Conservation (phyloP, 257 asterid genomes). For the Ilex asprella region DNA sequence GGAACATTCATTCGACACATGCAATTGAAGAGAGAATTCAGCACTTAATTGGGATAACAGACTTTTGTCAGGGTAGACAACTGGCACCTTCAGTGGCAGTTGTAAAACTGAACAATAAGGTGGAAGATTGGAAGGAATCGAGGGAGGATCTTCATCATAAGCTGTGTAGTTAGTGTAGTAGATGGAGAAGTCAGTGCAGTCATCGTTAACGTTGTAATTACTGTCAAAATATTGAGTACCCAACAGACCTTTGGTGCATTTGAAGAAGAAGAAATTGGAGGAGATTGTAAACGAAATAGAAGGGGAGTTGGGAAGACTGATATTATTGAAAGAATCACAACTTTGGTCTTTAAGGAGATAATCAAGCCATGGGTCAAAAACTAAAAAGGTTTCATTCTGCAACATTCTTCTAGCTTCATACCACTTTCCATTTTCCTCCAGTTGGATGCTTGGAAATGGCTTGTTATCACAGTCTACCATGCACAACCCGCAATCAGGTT, state of each 20-base stretch:
- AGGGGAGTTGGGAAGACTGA: constrained; percentile 6
- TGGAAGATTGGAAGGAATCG: too few relatives aligned
- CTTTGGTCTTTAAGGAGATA: neutral
- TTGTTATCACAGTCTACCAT: constrained; percentile 1
- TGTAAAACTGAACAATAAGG: constrained; percentile 1
- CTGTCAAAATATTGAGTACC: too few relatives aligned
- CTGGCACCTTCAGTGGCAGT: constrained; percentile 13
- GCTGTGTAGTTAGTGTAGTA: too few relatives aligned
- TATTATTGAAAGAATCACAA: constrained; percentile 12
- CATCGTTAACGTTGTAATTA: fast-evolving
- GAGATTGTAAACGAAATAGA: constrained; percentile 9
- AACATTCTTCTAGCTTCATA: neutral
- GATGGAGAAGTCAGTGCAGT: constrained; percentile 1
- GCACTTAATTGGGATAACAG: constrained; percentile 11
- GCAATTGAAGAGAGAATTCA: constrained; percentile 24
- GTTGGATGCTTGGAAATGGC: constrained; percentile 16
- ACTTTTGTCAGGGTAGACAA: neutral
- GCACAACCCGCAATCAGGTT: constrained; percentile 30
- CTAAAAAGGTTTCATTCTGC: neutral
- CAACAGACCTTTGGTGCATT: constrained; percentile 1
- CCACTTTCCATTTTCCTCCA: constrained; percentile 4
- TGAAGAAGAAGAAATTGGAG: constrained; percentile 16
- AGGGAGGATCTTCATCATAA: neutral
- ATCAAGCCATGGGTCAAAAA: neutral
- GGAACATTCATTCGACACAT: constrained; percentile 24